These are phyloP conservation scores for Cercospora sp. DNA, from an alignment of 2,329 filamentous ascomycete genomes.

Conservation along the genomic window DNA sequence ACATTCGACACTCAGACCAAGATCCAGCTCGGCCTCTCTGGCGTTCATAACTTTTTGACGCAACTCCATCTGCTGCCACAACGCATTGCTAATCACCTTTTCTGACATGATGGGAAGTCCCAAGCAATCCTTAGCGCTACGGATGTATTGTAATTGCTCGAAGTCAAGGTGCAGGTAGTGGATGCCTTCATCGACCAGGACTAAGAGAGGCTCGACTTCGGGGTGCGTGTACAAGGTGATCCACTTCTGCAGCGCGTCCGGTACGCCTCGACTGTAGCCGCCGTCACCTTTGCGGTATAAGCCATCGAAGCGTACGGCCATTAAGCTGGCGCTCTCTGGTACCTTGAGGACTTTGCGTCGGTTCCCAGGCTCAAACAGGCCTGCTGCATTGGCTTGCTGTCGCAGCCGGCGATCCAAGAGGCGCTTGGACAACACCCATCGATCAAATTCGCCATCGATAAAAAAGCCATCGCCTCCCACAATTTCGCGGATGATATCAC, in stretches of 20 bases:
- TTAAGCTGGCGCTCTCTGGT: conserved; percentile 50
- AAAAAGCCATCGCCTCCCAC: conserved; percentile 61
- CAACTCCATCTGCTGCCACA: conserved; percentile 60
- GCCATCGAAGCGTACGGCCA: conserved; percentile 55
- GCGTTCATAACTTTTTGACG: conserved; percentile 57
- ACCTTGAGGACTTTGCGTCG: conserved; percentile 47
- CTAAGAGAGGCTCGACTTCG: conserved; percentile 57
- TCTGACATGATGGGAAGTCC: conserved; percentile 58
- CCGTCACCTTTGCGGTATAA: conserved; percentile 51
- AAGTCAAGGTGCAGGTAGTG: conserved; percentile 62
- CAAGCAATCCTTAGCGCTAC: conserved; percentile 52
- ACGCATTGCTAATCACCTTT: conserved; percentile 55
- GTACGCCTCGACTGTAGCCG: conserved; percentile 40
- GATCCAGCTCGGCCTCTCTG: conserved; percentile 52
- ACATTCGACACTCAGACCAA: conserved; percentile 51
- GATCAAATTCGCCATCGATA: conserved; percentile 58
- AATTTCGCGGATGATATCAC: conserved; percentile 59
- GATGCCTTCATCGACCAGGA: conserved; percentile 59
- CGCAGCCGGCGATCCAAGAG: conserved; percentile 55
- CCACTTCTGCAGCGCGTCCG: conserved; percentile 52
- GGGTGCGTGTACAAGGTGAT: conserved; percentile 54
- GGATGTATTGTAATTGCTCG: conserved; percentile 58
- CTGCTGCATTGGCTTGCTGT: conserved; percentile 49
- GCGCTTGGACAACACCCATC: conserved; percentile 57
- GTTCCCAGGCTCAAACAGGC: conserved; percentile 48